Conservation (phyloP, 2,329 filamentous ascomycete species). For the Neonectria coccinea region DNA sequence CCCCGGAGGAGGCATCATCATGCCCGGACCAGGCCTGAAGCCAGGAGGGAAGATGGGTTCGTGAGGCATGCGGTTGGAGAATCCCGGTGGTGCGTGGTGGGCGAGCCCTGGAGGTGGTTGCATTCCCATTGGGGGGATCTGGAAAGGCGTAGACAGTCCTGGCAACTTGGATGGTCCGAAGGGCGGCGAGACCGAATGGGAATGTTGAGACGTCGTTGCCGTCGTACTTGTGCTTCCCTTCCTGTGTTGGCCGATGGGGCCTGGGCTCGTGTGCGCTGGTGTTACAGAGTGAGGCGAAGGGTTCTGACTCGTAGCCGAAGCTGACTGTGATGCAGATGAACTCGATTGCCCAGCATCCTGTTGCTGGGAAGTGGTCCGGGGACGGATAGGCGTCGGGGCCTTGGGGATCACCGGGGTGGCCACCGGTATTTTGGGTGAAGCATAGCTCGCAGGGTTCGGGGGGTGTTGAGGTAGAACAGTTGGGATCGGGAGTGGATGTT, state of each 20-base stretch:
- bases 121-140: conserved; percentile 67
- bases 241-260: conserved; percentile 70
- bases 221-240: conserved; percentile 67
- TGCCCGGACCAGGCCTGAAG: conserved; percentile 59
- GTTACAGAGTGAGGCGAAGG: conserved; percentile 71
- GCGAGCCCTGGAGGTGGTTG: conserved; percentile 56
- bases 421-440: conserved; percentile 83
- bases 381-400: conserved; percentile 81
- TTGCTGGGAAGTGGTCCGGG: conserved; percentile 83
- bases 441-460: conserved; percentile 67
- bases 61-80: conserved; percentile 69
- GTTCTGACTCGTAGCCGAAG: conserved; percentile 65
- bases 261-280: conserved; percentile 74
- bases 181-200: conserved; percentile 69
- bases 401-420: conserved; percentile 87
- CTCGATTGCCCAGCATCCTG: conserved; percentile 78
- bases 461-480: conserved; percentile 69
- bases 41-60: conserved; percentile 61
- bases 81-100: conserved; percentile 58
- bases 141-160: conserved; percentile 61
- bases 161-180: conserved; percentile 49
- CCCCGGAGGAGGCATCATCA: conserved; percentile 64
- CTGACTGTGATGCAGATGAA: conserved; percentile 76
- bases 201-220: conserved; percentile 46
- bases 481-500: conserved; percentile 58